Evolutionary conservation across 371 early-diverging fungal species (phyloP).

Genomic region (Mucor piriformis): DNA sequence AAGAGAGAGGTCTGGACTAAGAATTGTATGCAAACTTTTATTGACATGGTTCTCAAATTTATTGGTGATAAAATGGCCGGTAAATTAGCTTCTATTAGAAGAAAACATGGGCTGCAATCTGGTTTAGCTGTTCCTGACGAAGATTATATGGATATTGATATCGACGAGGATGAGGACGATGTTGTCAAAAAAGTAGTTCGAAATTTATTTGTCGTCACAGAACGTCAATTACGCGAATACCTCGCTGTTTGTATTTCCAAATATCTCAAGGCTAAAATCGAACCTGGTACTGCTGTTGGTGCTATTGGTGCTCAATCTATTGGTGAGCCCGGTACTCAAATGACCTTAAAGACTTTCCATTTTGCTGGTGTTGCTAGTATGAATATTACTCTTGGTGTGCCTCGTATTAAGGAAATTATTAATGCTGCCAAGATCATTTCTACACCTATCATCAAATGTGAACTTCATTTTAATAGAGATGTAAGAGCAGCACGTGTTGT

Average conservation of each 20-base stretch:
- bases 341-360: slow-evolving; percentile 99
- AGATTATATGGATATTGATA: slow-evolving; percentile 67
- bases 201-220: slow-evolving; percentile 76
- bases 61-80: slow-evolving; percentile 60
- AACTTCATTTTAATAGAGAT: slow-evolving; percentile 67
- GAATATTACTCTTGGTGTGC: slow-evolving; percentile 99
- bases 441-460: slow-evolving; percentile 94
- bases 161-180: slow-evolving; percentile 56
- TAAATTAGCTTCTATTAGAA: slow-evolving; percentile 51
- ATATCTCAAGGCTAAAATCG: slow-evolving; percentile 86
- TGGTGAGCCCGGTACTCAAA: slow-evolving; percentile 99
- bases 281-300: slow-evolving; percentile 99
- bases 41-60: slow-evolving; percentile 58
- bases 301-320: slow-evolving; percentile 99
- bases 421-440: slow-evolving; percentile 95
- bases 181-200: slow-evolving; percentile 59
- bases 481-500: slow-evolving; percentile 90
- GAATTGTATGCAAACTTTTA: slow-evolving; percentile 71
- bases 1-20: slow-evolving; percentile 57
- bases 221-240: slow-evolving; percentile 73
- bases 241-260: slow-evolving; percentile 80
- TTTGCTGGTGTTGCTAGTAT: slow-evolving; percentile 98
- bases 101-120: slow-evolving; percentile 52
- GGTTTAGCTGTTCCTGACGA: slow-evolving; percentile 63
- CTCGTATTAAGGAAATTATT: slow-evolving; percentile 99